These are phyloP conservation scores for Gaertneriomyces sp. DNA, from an alignment of 192 early-diverging fungal species.

Conservation along the genomic window DNA sequence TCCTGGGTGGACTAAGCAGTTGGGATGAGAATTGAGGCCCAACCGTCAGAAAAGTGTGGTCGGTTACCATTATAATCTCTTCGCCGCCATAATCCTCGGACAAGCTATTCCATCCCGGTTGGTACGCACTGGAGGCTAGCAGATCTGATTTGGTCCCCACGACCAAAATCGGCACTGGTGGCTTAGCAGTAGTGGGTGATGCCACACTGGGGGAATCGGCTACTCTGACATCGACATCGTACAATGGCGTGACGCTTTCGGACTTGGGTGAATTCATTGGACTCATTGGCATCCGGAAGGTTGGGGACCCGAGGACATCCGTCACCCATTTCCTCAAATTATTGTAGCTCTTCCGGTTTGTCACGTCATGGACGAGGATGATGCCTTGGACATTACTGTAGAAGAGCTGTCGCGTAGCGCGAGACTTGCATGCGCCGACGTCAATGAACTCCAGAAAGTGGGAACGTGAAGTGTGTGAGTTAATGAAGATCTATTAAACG, in stretches of 20 bases:
- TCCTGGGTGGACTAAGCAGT: background rate
- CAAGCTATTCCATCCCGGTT: conserved; percentile 12
- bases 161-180: conserved; percentile 25
- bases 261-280: background rate
- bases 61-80: conserved; percentile 21
- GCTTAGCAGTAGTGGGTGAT: background rate
- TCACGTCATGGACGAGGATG: conserved; percentile 53
- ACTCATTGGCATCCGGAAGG: conserved; percentile 2
- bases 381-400: conserved; percentile 46
- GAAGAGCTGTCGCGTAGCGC: conserved; percentile 46
- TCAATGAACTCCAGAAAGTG: conserved; percentile 59
- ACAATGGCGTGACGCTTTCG: background rate
- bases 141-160: conserved; percentile 35
- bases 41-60: conserved; percentile 11
- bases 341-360: conserved; percentile 48
- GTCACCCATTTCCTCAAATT: conserved; percentile 54
- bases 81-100: conserved; percentile 29
- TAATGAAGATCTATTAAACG: conserved; percentile 22
- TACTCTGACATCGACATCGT: conserved; percentile 26
- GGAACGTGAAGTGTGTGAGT: conserved; percentile 23
- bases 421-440: conserved; percentile 44
- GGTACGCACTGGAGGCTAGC: background rate
- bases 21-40: conserved; percentile 16
- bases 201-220: background rate
- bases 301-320: conserved; percentile 27